Conservation (phyloP, 805 yeast species). For the Monosporozyma unispora region DNA sequence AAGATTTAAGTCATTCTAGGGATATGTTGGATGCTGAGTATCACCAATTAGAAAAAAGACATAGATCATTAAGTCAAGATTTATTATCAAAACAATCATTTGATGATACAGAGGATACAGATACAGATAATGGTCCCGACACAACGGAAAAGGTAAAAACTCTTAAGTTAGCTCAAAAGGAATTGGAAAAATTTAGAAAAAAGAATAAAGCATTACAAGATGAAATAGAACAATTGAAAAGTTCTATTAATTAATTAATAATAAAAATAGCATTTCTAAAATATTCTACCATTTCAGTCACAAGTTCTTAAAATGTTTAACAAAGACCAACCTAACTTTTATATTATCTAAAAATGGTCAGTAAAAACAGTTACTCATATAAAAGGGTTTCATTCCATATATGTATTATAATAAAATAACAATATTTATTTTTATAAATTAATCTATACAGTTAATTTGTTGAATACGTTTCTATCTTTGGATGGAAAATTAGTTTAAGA, state of each 20-base stretch:
- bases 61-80: constrained; percentile 18
- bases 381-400: neutral
- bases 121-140: constrained; percentile 30
- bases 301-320: neutral
- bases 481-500: too few species aligned
- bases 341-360: neutral
- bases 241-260: constrained; percentile 19
- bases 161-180: constrained; percentile 62
- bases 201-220: constrained; percentile 45
- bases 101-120: constrained; percentile 26
- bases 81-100: constrained; percentile 29
- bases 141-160: constrained; percentile 74
- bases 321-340: neutral
- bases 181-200: constrained; percentile 52
- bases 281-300: neutral
- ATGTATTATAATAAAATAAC: neutral
- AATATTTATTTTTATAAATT: neutral
- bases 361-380: neutral
- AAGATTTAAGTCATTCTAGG: constrained; percentile 31
- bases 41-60: constrained; percentile 22
- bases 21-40: constrained; percentile 29
- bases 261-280: neutral
- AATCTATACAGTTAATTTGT: neutral
- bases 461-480: too few species aligned
- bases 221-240: constrained; percentile 61